Conservation (phyloP, 495 filamentous ascomycete species). For the Penicillium dipodomyicola region DNA sequence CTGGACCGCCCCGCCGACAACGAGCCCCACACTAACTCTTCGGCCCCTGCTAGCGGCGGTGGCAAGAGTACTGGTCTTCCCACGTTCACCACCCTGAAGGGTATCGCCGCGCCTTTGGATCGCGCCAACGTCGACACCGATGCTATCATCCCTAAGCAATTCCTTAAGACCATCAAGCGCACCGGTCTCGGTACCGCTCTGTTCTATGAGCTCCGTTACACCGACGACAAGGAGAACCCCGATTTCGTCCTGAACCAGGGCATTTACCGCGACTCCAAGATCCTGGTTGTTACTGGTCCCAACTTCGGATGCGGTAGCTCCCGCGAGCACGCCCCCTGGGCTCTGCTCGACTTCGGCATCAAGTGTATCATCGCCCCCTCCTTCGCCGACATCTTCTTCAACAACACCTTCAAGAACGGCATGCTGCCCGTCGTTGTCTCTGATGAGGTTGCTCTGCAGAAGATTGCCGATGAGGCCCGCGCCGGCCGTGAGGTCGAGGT, state of each 20-base stretch:
- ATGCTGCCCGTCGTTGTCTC: conserved; percentile 87
- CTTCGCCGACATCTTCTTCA: conserved; percentile 98
- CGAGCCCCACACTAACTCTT: conserved; percentile 58
- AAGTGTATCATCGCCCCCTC: conserved; percentile 88
- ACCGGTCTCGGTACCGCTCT: conserved; percentile 86
- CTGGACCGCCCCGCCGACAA: conserved; percentile 73
- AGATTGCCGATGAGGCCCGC: conserved; percentile 74
- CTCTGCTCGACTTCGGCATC: conserved; percentile 93
- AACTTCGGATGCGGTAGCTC: conserved; percentile 97
- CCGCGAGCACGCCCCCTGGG: conserved; percentile 96
- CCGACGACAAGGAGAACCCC: conserved; percentile 70
- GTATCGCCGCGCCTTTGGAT: conserved; percentile 85
- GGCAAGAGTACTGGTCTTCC: conserved; percentile 65
- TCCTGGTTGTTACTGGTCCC: conserved; percentile 86
- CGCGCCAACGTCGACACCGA: conserved; percentile 93
- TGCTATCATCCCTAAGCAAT: conserved; percentile 98
- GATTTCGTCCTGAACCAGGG: conserved; percentile 90
- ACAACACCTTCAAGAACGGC: conserved; percentile 99
- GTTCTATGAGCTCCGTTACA: conserved; percentile 80
- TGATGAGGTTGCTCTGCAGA: conserved; percentile 61
- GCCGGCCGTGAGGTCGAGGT: conserved; percentile 87
- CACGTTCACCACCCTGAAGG: conserved; percentile 77
- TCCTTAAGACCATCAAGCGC: conserved; percentile 98
- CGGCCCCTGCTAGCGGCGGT: conserved; percentile 27
- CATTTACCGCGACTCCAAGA: conserved; percentile 80